Base-by-base conservation (phyloP, 345 rosid genomes). In the Viola odorata region DNA sequence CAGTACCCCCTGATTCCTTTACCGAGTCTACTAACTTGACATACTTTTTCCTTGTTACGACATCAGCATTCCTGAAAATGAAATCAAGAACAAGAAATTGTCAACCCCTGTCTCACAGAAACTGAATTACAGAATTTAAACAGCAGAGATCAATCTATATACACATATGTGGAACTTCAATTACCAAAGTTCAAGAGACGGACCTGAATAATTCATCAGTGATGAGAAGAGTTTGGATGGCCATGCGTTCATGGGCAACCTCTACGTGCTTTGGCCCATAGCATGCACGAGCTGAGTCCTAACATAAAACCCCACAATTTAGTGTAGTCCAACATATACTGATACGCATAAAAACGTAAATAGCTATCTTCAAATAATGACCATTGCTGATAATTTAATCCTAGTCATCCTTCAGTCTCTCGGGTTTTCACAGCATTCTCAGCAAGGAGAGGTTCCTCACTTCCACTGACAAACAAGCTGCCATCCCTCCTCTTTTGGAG, bases 191-290 rank as follows among this genome's bases (percentile, higher is more conserved):
- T 39, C 12, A 40, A 15, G 12, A 63, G 42, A 58, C 80, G 58
- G 63, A 92, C 96, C 98, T 90, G 85, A 89, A 94, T 50, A 94
- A 89, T 64, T 87, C 91, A 8, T 94, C 99, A 7, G 99, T 94
- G 50, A 90, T 72, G 51, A 94, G 96, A 63, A 94, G 97, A 14
- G 91, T 88, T 72, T 94, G 99, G 62, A 94, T 78, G 17, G 99
- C 99, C 90, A 90, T 71, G 72, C 91, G 83, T 62, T 94, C 99
- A 78, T 94, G 83, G 58, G 99, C 99, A 65, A 94, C 83, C 77
- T 90, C 97, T 16, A 94, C 99, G 57, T 94, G 99, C 79, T 90
- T 94, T 58, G 99, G 96, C 58, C 99, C 99, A 60, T 90, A 88
- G 77, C 99, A 94, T 60, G 97, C 96, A 17, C 99, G 94, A 53